Percentiles rank a stretch among this genome's conserved stretches.
These are phyloP conservation scores for Plenodomus biglobosus DNA, from an alignment of 2,329 filamentous ascomycete genomes.

Conservation along the genomic window DNA sequence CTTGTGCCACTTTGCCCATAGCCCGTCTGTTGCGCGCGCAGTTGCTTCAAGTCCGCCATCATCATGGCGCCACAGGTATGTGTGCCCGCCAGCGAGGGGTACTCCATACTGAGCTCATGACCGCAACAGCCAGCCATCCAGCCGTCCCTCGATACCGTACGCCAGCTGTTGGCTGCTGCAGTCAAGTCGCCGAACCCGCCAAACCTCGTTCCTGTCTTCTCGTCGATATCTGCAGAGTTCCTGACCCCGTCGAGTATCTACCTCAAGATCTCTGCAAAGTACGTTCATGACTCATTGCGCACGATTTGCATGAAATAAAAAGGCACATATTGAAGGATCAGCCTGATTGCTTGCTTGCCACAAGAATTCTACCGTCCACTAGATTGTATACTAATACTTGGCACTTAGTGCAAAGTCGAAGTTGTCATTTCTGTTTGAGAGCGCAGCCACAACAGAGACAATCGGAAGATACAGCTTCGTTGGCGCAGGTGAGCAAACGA, in stretches of 20 bases:
- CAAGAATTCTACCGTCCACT: not conserved
- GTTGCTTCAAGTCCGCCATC: not conserved
- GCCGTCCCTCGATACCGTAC: slow-evolving; percentile 63
- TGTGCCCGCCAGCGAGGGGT: not conserved
- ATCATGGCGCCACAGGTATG: slow-evolving; percentile 33
- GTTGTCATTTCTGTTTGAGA: slow-evolving; percentile 93
- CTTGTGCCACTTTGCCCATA: not conserved
- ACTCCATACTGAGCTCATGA: slow-evolving; percentile 34
- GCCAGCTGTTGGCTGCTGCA: slow-evolving; percentile 57
- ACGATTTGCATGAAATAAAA: not conserved
- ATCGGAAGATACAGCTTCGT: slow-evolving; percentile 96
- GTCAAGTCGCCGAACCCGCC: slow-evolving; percentile 59
- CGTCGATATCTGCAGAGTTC: slow-evolving; percentile 86
- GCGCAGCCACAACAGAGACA: slow-evolving; percentile 84
- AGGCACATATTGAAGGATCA: not conserved
- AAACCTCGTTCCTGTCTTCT: slow-evolving; percentile 80
- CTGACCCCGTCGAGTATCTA: slow-evolving; percentile 95
- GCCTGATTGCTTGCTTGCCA: not conserved
- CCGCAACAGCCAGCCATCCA: slow-evolving; percentile 51
- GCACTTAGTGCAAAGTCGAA: slow-evolving; percentile 60
- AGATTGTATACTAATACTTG: slow-evolving; percentile 11
- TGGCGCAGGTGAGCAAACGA: slow-evolving; percentile 62
- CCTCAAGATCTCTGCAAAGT: slow-evolving; percentile 81
- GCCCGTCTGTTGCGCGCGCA: not conserved
- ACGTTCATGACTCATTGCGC: slow-evolving; percentile 46